Evolutionary conservation across 2,329 filamentous ascomycete genomes (phyloP).

Genomic region (Beauveria pseudobassiana): DNA sequence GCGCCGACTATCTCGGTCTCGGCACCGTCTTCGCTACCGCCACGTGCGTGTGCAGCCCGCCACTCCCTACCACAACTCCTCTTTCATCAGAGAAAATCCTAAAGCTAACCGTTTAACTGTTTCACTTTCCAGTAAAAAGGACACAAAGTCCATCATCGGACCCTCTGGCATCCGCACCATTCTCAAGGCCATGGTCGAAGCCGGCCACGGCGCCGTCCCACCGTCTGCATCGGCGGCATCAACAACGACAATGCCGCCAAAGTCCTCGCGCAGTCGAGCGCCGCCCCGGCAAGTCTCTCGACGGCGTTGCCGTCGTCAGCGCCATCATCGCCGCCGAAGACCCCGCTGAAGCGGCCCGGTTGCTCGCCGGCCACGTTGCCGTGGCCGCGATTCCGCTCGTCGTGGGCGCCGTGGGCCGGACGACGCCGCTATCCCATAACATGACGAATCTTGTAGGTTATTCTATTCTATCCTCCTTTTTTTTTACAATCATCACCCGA

Average conservation of each 20-base stretch:
- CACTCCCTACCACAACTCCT: too few relatives aligned
- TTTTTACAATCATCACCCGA: not conserved
- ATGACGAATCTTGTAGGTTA: conserved; percentile 77
- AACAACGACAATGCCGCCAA: conserved; percentile 67
- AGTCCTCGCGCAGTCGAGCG: conserved; percentile 61
- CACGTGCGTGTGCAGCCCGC: conserved; percentile 45
- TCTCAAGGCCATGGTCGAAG: conserved; percentile 46
- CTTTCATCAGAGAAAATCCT: too few relatives aligned
- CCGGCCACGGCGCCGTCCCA: conserved; percentile 38
- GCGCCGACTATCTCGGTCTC: conserved; percentile 87
- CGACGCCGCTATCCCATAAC: conserved; percentile 77
- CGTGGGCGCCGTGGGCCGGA: conserved; percentile 52
- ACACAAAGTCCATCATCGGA: conserved; percentile 63
- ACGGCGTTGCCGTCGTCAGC: conserved; percentile 83
- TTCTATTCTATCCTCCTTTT: not conserved
- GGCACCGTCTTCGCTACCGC: conserved; percentile 82
- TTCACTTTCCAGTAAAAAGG: conserved; percentile 52
- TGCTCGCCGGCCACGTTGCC: conserved; percentile 40
- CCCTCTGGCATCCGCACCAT: conserved; percentile 47
- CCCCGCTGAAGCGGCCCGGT: conserved; percentile 53
- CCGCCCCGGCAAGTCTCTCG: conserved; percentile 49
- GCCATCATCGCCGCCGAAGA: conserved; percentile 71
- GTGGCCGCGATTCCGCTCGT: conserved; percentile 45
- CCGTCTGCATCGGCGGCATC: conserved; percentile 86
- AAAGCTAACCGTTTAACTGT: not conserved